Percentiles rank a stretch among this genome's conserved stretches.
Evolutionary conservation across 345 rosid genomes (phyloP).

Genomic region (Murraya koenigii): DNA sequence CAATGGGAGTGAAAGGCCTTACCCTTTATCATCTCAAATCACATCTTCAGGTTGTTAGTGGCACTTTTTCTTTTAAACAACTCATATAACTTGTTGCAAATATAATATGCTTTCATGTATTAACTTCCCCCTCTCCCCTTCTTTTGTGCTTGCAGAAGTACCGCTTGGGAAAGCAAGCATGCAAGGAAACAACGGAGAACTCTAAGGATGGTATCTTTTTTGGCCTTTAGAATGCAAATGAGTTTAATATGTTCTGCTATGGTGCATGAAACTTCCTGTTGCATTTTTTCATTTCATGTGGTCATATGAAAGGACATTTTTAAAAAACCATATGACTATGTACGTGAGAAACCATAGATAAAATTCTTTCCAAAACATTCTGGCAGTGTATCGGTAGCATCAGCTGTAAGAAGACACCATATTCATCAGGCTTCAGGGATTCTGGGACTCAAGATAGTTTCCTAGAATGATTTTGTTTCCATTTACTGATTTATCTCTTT

Average conservation of each 20-base stretch:
- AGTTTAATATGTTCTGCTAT: background rate
- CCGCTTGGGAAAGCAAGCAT: constrained; percentile 78
- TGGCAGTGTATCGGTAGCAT: background rate
- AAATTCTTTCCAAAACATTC: background rate
- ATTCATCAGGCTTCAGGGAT: background rate
- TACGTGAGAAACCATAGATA: background rate
- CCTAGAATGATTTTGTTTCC: background rate
- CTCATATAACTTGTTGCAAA: background rate
- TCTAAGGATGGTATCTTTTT: constrained; percentile 74
- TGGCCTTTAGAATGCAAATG: background rate
- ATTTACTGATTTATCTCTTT: background rate
- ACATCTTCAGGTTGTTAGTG: constrained; percentile 76
- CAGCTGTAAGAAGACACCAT: background rate
- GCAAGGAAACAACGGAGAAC: constrained; percentile 75
- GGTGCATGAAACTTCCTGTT: background rate
- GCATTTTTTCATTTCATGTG: background rate
- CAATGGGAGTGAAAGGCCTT: constrained; percentile 93
- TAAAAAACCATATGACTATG: background rate
- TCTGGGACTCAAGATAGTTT: background rate
- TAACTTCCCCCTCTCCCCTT: background rate
- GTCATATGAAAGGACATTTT: background rate
- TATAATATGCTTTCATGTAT: background rate
- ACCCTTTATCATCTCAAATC: constrained; percentile 92
- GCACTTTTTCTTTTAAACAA: constrained; percentile 1
- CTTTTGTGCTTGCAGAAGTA: constrained; percentile 56